Conservation (phyloP, 2,329 filamentous ascomycete genomes). For the Podosphaera aphanis region DNA sequence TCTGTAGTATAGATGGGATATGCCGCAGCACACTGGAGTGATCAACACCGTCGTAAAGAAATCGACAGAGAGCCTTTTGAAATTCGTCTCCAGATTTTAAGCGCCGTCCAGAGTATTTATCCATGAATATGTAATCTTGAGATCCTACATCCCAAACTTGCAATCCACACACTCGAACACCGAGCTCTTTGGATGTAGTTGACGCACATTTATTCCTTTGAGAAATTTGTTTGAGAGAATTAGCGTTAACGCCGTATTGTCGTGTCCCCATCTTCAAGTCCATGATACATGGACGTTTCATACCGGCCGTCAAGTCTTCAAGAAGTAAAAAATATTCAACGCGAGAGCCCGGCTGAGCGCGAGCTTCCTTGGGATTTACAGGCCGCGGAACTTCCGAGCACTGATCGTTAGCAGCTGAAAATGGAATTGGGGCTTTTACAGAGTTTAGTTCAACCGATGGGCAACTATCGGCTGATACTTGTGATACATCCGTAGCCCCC, state of each 20-base stretch:
- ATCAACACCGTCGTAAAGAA: constrained; percentile 75
- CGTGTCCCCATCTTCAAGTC: constrained; percentile 97
- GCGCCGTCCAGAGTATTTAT: constrained; percentile 89
- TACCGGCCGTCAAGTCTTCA: constrained; percentile 85
- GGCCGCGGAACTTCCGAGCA: constrained; percentile 27
- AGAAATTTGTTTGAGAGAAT: constrained; percentile 75
- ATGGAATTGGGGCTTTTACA: neutral
- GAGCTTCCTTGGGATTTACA: constrained; percentile 55
- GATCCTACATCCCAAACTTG: constrained; percentile 82
- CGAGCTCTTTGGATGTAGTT: constrained; percentile 77
- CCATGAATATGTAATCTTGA: constrained; percentile 77
- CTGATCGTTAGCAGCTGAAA: constrained; percentile 1
- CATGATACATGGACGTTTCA: constrained; percentile 90
- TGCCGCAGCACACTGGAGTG: constrained; percentile 60
- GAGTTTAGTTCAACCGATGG: neutral
- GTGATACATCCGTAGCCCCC: neutral
- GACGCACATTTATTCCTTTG: constrained; percentile 80
- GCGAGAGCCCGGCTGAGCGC: constrained; percentile 36
- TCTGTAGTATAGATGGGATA: constrained; percentile 68
- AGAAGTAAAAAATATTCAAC: constrained; percentile 84
- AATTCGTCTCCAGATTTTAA: constrained; percentile 76
- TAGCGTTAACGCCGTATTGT: constrained; percentile 84
- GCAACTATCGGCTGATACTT: neutral
- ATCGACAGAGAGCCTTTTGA: constrained; percentile 64
- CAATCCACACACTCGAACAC: constrained; percentile 82